These are phyloP conservation scores for Cryptosporidium baileyi DNA, from an alignment of 169 alveolate species.

Conservation along the genomic window DNA sequence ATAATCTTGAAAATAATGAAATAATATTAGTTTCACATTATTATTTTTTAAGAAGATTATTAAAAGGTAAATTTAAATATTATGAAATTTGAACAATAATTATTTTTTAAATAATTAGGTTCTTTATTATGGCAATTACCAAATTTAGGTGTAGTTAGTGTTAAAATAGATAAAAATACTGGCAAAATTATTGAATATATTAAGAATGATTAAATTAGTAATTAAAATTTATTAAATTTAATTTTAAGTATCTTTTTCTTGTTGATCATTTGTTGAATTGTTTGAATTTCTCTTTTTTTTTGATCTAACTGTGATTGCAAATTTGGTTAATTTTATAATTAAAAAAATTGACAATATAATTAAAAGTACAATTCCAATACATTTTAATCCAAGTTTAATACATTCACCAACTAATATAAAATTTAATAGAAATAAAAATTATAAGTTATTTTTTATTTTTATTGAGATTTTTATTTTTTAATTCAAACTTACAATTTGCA, in stretches of 20 bases:
- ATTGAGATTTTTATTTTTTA: not conserved
- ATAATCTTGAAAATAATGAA: conserved; percentile 18
- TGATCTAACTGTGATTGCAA: not conserved
- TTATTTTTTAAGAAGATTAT: conserved; percentile 29
- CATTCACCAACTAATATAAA: conserved; percentile 45
- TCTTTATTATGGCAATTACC: conserved; percentile 39
- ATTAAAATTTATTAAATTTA: not conserved
- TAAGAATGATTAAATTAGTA: not conserved
- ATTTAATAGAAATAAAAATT: not conserved
- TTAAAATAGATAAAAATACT: conserved; percentile 7
- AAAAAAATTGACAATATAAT: not conserved
- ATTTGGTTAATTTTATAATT: not conserved
- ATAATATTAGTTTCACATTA: conserved; percentile 44
- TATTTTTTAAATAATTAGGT: not conserved
- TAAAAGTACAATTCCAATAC: conserved; percentile 19
- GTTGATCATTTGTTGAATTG: not conserved
- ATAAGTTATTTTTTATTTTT: not conserved
- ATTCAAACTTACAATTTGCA: conserved; percentile 57
- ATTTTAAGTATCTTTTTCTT: not conserved
- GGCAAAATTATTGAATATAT: conserved; percentile 3
- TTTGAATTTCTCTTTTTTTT: not conserved
- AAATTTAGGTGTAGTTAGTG: conserved; percentile 30
- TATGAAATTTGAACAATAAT: not conserved
- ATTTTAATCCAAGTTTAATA: conserved; percentile 25
- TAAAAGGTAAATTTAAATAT: conserved; percentile 36